Base-by-base conservation (phyloP, 768 basidiomycete genomes). In the Lactarius vividus region DNA sequence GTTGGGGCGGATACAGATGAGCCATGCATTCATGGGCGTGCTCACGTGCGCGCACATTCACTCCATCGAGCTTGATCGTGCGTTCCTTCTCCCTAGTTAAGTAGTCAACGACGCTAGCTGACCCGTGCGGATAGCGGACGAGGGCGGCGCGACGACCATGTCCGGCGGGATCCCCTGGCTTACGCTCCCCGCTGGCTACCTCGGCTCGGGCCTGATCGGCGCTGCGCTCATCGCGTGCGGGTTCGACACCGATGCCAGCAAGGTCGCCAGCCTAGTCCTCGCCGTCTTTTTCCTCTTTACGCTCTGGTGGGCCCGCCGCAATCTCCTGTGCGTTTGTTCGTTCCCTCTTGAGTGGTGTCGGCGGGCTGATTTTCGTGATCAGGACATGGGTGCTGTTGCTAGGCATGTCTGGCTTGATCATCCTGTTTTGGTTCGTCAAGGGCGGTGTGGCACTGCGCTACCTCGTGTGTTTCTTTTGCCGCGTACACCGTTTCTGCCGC, bases 281-380 rank as follows among this genome's bases (percentile, higher is more conserved):
- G 94, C 87, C 10, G 89, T 75, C n/a, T 91, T 94, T 76, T 96
- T 95, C 78, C 69, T 96, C 37, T 81, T 95, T 70, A 94, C 92
- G 1, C 81, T 95, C 3, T 96, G 92, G 91, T 92, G 91, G 91
- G 90, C 91, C 9, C 80, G 89, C 57, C 81, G 79, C 68, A 91
- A 90, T 72, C 82, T 85, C 80, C 70, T 96, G 89, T 91, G 69
- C 71, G 87, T 72, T 4, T 20, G 18, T 40, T 31, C 11, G 35
- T 37, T 37, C 35, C 35, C 35, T 37, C 35, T 18, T 56, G 29
- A 20, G 6, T 56, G 3, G 58, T 9, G 26, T 29, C 35, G 4
- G 31, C 3, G 7, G 11, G 8, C 37, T n/a, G 35, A 26, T 31
- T 52, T 66, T 11, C 13, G 33, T 4, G 16, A 28, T 13, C 57